phyloP scores from a whole-genome alignment of 208 protist genomes.

The Tetramitus jugosus region DNA sequence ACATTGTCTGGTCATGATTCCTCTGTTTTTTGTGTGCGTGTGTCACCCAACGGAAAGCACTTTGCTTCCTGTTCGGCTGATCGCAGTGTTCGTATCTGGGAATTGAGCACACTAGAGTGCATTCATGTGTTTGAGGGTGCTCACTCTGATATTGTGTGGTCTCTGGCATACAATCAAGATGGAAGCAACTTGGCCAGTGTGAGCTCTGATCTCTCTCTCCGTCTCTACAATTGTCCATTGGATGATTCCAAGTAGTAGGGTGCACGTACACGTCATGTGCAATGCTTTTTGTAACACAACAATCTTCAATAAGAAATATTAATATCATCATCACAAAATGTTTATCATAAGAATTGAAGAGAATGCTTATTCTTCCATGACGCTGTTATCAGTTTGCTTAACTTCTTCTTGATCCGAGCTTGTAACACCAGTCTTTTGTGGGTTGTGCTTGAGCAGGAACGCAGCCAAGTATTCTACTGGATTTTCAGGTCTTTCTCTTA shows the following conservation, averaged over 20 bases:
- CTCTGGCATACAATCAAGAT: neutral
- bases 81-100: conserved; percentile 10
- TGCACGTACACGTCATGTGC: no score
- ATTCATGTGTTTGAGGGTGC: conserved; percentile 24
- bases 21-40: neutral
- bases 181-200: neutral
- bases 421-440: no score
- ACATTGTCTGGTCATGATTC: conserved; percentile 15
- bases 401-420: no score
- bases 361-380: no score
- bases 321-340: no score
- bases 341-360: no score
- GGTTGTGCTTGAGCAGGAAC: conserved; percentile 40
- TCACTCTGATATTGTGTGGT: conserved; percentile 16
- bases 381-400: no score
- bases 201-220: neutral
- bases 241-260: conserved; percentile 13
- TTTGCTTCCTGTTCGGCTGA: conserved; percentile 6
- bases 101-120: conserved; percentile 10
- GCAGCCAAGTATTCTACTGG: conserved; percentile 72
- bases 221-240: neutral
- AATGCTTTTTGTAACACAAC: no score
- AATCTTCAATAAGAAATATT: no score
- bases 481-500: conserved; percentile 70
- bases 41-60: neutral